Evolutionary conservation across 257 asterid genomes (phyloP).

Genomic region (Plantago elongata): DNA sequence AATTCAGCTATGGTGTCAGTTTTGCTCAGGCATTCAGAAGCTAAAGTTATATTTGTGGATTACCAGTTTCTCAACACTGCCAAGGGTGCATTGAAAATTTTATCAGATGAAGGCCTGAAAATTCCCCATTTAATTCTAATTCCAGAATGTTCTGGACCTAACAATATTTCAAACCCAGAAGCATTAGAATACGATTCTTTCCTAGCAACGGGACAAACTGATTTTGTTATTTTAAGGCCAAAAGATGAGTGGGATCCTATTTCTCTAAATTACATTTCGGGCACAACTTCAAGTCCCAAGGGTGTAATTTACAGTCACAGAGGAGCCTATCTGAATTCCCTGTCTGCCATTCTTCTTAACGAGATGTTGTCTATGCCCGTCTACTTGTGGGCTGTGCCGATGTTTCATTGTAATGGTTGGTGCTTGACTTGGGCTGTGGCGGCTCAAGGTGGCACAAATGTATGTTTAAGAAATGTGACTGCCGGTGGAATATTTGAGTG

Average conservation of each 20-base stretch:
- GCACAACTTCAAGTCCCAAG: conserved; percentile 22
- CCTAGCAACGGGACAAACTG: conserved; percentile 14
- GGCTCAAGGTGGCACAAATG: conserved; percentile 25
- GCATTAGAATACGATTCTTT: conserved; percentile 17
- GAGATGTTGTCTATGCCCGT: conserved; percentile 24
- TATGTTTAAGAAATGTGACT: conserved; percentile 19
- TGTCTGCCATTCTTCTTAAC: conserved; percentile 22
- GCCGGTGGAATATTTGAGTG: conserved; percentile 19
- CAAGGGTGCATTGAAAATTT: conserved; percentile 14
- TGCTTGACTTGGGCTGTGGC: conserved; percentile 23
- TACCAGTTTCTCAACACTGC: conserved; percentile 17
- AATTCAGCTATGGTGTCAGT: conserved; percentile 16
- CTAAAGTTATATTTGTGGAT: conserved; percentile 19
- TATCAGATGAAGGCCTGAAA: conserved; percentile 1
- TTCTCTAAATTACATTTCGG: conserved; percentile 23
- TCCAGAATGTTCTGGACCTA: neutral
- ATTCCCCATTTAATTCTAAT: conserved; percentile 13
- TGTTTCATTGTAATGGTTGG: conserved; percentile 29
- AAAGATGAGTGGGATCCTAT: conserved; percentile 22
- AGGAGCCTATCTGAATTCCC: conserved; percentile 23
- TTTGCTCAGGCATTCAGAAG: conserved; percentile 17
- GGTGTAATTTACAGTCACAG: conserved; percentile 25
- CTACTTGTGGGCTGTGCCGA: conserved; percentile 21
- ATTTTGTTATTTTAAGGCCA: conserved; percentile 14
- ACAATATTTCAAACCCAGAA: neutral